phyloP scores from a whole-genome alignment of 257 asterid species.

The Ehretia macrophylla region DNA sequence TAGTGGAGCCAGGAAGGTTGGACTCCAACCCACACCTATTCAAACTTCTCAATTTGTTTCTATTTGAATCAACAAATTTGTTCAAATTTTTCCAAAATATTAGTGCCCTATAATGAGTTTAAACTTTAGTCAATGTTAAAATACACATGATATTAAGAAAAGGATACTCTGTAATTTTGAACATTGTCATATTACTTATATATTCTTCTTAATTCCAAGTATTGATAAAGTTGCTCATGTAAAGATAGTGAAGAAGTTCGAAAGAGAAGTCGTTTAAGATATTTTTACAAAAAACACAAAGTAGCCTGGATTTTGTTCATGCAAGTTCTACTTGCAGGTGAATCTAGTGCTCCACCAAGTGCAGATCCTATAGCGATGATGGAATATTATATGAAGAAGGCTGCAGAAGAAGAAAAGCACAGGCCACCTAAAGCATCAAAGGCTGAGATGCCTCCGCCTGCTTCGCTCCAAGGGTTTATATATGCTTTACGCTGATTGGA shows the following conservation, averaged over 20 bases:
- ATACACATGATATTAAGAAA: no score
- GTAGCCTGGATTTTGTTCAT: conserved; percentile 11
- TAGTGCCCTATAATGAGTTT: no score
- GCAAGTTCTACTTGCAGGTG: conserved; percentile 35
- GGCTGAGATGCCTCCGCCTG: conserved; percentile 98
- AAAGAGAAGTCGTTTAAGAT: not conserved
- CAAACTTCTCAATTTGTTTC: not conserved
- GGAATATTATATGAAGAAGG: conserved; percentile 92
- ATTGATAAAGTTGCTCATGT: no score
- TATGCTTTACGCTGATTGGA: not conserved
- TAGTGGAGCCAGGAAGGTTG: not conserved
- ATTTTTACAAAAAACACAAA: not conserved
- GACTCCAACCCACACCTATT: not conserved
- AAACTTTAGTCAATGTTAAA: no score
- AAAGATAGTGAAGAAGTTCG: no score
- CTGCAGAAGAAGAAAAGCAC: conserved; percentile 76
- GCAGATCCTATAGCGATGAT: conserved; percentile 91
- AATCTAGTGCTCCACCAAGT: conserved; percentile 42
- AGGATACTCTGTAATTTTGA: no score
- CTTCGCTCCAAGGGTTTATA: conserved; percentile 64
- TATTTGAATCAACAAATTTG: not conserved
- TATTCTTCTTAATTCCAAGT: no score
- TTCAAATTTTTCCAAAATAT: not conserved
- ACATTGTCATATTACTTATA: no score
- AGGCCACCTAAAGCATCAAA: conserved; percentile 68